Evolutionary conservation across 2,329 filamentous ascomycete genomes (phyloP).

Genomic region (Colletotrichum sp.): DNA sequence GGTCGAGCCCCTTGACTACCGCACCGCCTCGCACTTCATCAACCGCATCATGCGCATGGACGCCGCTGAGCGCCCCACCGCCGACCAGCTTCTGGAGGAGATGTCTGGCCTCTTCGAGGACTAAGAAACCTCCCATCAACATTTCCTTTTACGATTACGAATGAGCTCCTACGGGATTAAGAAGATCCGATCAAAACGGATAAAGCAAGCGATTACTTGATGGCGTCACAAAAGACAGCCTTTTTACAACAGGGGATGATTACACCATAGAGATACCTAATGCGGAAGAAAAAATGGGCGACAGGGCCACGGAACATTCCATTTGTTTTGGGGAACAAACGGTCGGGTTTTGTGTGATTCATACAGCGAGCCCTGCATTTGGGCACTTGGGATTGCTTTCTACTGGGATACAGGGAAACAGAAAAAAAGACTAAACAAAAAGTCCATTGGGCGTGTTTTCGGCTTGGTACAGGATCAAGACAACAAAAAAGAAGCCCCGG

Average conservation of each 20-base stretch:
- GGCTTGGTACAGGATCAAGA: not conserved
- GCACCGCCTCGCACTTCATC: constrained; percentile 16
- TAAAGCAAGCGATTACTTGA: not conserved
- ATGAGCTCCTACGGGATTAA: not conserved
- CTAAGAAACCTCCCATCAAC: not conserved
- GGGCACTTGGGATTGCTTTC: not conserved
- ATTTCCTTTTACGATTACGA: not conserved
- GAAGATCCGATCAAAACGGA: not conserved
- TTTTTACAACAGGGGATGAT: not conserved
- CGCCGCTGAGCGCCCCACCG: constrained; percentile 14
- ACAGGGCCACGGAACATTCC: not conserved
- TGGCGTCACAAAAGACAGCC: not conserved
- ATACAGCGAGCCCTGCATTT: not conserved
- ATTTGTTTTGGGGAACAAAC: not conserved
- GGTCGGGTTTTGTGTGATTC: not conserved
- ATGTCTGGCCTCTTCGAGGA: constrained; percentile 18
- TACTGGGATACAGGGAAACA: not conserved
- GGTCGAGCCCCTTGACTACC: constrained; percentile 17
- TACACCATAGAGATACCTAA: constrained; percentile 1
- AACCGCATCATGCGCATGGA: constrained; percentile 22
- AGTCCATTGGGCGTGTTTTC: not conserved
- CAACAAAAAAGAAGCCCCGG: not conserved
- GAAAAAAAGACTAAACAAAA: not conserved
- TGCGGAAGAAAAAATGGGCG: constrained; percentile 1
- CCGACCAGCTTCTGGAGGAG: constrained; percentile 18